Percentiles rank a stretch among this genome's conserved stretches.
Conservation (phyloP, 768 basidiomycete species). For the Suillus americanus region DNA sequence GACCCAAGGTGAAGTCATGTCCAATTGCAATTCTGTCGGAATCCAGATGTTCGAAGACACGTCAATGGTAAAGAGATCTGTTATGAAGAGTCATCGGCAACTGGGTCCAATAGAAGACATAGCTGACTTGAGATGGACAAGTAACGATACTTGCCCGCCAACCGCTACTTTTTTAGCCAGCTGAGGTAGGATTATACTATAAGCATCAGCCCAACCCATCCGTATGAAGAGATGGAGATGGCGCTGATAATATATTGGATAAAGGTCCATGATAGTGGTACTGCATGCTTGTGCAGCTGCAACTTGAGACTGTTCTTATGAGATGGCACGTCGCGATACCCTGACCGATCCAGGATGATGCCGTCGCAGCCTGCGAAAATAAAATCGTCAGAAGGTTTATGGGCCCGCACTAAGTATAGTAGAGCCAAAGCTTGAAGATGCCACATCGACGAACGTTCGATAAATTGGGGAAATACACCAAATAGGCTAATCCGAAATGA, state of each 20-base stretch:
- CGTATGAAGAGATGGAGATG: not conserved
- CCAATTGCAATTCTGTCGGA: too few relatives aligned
- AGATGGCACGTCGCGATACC: not conserved
- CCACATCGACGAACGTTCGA: not conserved
- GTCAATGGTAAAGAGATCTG: not conserved
- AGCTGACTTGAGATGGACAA: not conserved
- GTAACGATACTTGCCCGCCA: not conserved
- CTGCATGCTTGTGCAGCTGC: not conserved
- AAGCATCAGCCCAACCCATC: not conserved
- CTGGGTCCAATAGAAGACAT: not conserved
- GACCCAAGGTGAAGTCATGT: not conserved
- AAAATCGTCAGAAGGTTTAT: not conserved
- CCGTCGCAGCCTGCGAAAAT: not conserved
- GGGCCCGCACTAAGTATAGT: not conserved
- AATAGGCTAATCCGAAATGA: not conserved
- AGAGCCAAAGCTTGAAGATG: not conserved
- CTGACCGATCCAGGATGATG: not conserved
- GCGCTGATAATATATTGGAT: not conserved
- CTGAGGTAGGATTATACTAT: not conserved
- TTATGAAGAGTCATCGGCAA: not conserved
- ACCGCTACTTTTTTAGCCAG: not conserved
- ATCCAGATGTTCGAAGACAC: not conserved
- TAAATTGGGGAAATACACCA: not conserved
- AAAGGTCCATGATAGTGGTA: not conserved
- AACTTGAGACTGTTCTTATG: not conserved